Evolutionary conservation across 2,329 filamentous ascomycete species (phyloP).

Genomic region (Microthyrium microscopicum): DNA sequence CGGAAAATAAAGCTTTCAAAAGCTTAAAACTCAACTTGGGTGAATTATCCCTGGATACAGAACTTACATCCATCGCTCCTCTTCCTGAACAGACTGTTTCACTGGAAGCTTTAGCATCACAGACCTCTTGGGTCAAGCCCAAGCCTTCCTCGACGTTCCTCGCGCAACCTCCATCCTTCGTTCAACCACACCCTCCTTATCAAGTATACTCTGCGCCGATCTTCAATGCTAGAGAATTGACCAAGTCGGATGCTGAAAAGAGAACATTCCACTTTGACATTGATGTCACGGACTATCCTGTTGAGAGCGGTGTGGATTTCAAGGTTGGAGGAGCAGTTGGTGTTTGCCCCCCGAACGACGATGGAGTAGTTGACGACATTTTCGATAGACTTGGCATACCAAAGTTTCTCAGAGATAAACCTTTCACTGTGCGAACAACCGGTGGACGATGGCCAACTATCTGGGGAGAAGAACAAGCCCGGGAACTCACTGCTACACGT

Average conservation of each 20-base stretch:
- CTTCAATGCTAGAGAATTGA: slow-evolving; percentile 71
- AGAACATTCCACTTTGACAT: slow-evolving; percentile 95
- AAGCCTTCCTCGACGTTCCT: slow-evolving; percentile 25
- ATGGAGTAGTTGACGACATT: slow-evolving; percentile 61
- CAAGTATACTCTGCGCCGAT: slow-evolving; percentile 82
- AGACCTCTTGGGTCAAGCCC: slow-evolving; percentile 26
- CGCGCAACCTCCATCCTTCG: slow-evolving; percentile 65
- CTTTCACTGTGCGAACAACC: slow-evolving; percentile 60
- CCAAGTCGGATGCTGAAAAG: slow-evolving; percentile 79
- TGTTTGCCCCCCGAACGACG: slow-evolving; percentile 74
- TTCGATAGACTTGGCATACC: slow-evolving; percentile 71
- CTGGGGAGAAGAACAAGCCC: slow-evolving; percentile 78
- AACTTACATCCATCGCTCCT: slow-evolving; percentile 52
- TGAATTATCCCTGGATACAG: slow-evolving; percentile 51
- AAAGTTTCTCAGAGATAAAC: slow-evolving; percentile 67
- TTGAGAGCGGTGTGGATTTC: slow-evolving; percentile 74
- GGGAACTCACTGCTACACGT: slow-evolving; percentile 77
- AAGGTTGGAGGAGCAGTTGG: slow-evolving; percentile 93
- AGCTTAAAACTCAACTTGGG: slow-evolving; percentile 63
- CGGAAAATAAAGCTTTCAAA: slow-evolving; percentile 72
- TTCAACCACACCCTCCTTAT: slow-evolving; percentile 89
- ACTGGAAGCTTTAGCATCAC: slow-evolving; percentile 40
- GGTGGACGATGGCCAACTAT: slow-evolving; percentile 90
- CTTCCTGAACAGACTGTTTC: slow-evolving; percentile 62
- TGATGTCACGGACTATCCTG: slow-evolving; percentile 86